Base-by-base conservation (phyloP, 2,329 filamentous ascomycete species). In the Fusarium sp. region DNA sequence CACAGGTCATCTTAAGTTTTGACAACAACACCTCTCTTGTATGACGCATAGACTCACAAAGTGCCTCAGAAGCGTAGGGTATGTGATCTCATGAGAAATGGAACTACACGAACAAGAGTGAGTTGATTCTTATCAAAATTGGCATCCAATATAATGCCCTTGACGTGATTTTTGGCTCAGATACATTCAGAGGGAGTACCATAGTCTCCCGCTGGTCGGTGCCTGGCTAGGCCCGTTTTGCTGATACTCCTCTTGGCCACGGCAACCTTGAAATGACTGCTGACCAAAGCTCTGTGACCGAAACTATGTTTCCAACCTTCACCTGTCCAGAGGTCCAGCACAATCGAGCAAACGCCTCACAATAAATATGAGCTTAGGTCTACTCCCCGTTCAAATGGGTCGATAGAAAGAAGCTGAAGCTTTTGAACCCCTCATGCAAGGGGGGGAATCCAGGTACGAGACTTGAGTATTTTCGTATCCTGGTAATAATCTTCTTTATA, bases 341-440 rank as follows among this genome's bases (percentile, higher is more conserved):
- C 31, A n/a, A 48, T 26, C 33, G n/a, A 22, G n/a, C 30, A 26
- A 18, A 36, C 12, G 11, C 26, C 22, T 3, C 36, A 35, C 9
- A 6, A 11, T 18, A 28, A 7, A 51, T 22, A 59, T 7, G 36
- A 42, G 36, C 20, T 18, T 13, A 31, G 56, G 26, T 28, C 24
- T 53, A 18, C 20, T 18, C 16, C 31, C 12, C 11, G 7, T 26
- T 24, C 33, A 61, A 35, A 22, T 41, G 24, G 24, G 18, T 26
- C 7, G 30, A 61, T 56, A 42, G 48, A 35, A 31, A 56, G 22
- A 56, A 30, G 24, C 36, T 36, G n/a, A 30, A 30, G 36, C 20
- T 24, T 33, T 9, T 55, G 33, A 38, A 30, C 24, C 56, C 36
- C 24, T 11, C 30, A 73, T 31, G 71, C 39, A 74, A 71, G 67